A percentile compares a stretch with the other conserved stretches of the same genome.
Conservation (phyloP, 805 yeast genomes). For the Candida boidinii region DNA sequence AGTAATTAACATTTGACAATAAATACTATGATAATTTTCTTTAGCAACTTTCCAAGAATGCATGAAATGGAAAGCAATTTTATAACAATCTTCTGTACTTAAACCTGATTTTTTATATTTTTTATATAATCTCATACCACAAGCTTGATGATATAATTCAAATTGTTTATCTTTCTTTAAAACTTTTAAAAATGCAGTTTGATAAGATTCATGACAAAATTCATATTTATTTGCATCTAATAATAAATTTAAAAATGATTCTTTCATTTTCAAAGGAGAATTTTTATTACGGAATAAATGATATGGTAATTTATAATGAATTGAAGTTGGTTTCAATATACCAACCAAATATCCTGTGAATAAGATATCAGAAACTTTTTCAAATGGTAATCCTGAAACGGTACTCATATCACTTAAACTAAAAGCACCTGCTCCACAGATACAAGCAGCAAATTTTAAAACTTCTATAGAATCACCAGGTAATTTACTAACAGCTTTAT, state of each 20-base stretch:
- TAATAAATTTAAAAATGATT: constrained; percentile 24
- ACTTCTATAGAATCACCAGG: constrained; percentile 11
- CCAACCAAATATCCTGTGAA: constrained; percentile 23
- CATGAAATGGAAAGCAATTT: constrained; percentile 32
- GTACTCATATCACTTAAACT: constrained; percentile 28
- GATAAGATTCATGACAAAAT: constrained; percentile 34
- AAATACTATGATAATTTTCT: constrained; percentile 26
- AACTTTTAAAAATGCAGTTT: constrained; percentile 22
- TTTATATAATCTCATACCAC: constrained; percentile 34
- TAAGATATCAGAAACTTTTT: constrained; percentile 24
- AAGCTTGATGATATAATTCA: constrained; percentile 25
- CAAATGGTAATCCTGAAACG: constrained; percentile 27
- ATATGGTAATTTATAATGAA: constrained; percentile 40
- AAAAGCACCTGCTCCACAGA: constrained; percentile 29
- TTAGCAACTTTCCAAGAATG: constrained; percentile 26
- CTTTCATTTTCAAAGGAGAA: constrained; percentile 11
- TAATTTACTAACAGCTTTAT: constrained; percentile 2
- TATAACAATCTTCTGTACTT: constrained; percentile 17
- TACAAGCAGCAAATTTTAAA: constrained; percentile 34
- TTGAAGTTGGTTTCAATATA: constrained; percentile 29
- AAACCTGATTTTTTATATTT: constrained; percentile 3
- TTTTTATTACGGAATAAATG: constrained; percentile 23
- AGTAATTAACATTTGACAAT: constrained; percentile 28
- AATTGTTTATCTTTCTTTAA: constrained; percentile 20
- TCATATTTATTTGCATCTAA: constrained; percentile 27